A percentile compares a stretch with the other conserved stretches of the same genome.
Conservation (phyloP, 305 asterid species). For the Ruellia speciosa region DNA sequence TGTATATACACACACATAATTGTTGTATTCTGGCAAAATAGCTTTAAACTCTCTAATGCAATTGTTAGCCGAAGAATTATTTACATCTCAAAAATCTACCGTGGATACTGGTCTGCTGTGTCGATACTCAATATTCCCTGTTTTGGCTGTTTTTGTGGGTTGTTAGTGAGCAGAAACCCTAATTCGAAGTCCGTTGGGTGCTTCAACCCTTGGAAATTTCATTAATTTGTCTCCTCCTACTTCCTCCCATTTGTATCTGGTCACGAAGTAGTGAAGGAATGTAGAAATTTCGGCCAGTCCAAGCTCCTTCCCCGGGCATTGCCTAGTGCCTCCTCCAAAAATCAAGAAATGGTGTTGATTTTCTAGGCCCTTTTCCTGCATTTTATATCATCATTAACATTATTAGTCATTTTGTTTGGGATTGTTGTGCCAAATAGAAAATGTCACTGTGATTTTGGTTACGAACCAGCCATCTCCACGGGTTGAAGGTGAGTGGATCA, state of each 20-base stretch:
- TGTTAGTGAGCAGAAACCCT: constrained; percentile 57
- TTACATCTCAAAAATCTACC: constrained; percentile 29
- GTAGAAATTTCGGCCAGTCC: constrained; percentile 93
- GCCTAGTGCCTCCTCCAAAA: constrained; percentile 97
- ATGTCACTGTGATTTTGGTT: background rate
- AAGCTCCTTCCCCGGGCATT: constrained; percentile 95
- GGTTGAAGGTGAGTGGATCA: constrained; percentile 79
- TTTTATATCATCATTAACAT: constrained; percentile 8
- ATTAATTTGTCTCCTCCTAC: constrained; percentile 69
- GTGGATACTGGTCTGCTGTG: constrained; percentile 16
- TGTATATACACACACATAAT: constrained; percentile 15
- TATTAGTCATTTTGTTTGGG: constrained; percentile 1
- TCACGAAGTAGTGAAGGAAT: constrained; percentile 88
- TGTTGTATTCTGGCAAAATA: constrained; percentile 23
- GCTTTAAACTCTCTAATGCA: constrained; percentile 26
- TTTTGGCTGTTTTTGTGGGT: constrained; percentile 25
- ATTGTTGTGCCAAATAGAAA: background rate
- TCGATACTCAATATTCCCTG: constrained; percentile 15
- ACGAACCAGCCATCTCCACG: constrained; percentile 99
- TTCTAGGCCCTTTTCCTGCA: constrained; percentile 72
- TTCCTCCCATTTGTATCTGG: constrained; percentile 92
- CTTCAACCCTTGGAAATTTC: constrained; percentile 89
- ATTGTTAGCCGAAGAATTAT: constrained; percentile 29
- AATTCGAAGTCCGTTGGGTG: constrained; percentile 77
- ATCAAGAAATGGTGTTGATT: constrained; percentile 65